Percentiles rank a stretch among this genome's conserved stretches.
Conservation (phyloP, 192 early-diverging fungal genomes). For the Entomortierella beljakovae region DNA sequence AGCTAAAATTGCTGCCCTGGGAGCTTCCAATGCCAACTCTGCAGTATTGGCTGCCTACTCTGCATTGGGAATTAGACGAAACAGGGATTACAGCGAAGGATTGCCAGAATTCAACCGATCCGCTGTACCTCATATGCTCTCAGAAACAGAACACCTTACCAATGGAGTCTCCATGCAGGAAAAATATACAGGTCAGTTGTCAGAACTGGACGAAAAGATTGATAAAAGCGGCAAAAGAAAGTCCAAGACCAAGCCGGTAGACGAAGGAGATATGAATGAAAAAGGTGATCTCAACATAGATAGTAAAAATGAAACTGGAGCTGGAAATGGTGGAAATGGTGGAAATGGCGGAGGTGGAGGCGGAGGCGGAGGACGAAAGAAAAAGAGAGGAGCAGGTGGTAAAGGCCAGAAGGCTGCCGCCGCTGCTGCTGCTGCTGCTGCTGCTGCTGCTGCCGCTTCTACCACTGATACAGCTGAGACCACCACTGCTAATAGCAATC, state of each 20-base stretch:
- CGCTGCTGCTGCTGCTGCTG: slow-evolving; percentile 8
- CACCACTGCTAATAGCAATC: too few species aligned
- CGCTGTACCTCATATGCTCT: not conserved
- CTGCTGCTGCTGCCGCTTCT: slow-evolving; percentile 1
- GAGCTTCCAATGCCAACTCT: not conserved
- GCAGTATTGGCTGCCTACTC: slow-evolving; percentile 8
- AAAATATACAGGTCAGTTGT: slow-evolving; percentile 4
- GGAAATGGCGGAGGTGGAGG: slow-evolving; percentile 2
- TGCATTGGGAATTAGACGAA: not conserved
- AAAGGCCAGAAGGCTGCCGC: slow-evolving; percentile 37
- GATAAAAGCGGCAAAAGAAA: slow-evolving; percentile 15
- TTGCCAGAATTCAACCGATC: slow-evolving; percentile 38
- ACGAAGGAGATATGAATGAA: slow-evolving; percentile 3
- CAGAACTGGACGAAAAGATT: slow-evolving; percentile 19
- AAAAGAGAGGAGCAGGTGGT: slow-evolving; percentile 48
- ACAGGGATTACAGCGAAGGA: not conserved
- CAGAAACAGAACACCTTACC: not conserved
- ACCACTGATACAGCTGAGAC: not conserved
- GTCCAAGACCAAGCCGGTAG: not conserved
- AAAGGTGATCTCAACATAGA: slow-evolving; percentile 9
- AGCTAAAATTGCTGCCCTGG: slow-evolving; percentile 4
- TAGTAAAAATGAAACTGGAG: slow-evolving; percentile 9
- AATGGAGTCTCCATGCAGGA: not conserved
- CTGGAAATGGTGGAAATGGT: slow-evolving; percentile 1
- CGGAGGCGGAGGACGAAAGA: slow-evolving; percentile 35